Conservation (phyloP, 176 grass and related monocot species). For the Typha latifolia region DNA sequence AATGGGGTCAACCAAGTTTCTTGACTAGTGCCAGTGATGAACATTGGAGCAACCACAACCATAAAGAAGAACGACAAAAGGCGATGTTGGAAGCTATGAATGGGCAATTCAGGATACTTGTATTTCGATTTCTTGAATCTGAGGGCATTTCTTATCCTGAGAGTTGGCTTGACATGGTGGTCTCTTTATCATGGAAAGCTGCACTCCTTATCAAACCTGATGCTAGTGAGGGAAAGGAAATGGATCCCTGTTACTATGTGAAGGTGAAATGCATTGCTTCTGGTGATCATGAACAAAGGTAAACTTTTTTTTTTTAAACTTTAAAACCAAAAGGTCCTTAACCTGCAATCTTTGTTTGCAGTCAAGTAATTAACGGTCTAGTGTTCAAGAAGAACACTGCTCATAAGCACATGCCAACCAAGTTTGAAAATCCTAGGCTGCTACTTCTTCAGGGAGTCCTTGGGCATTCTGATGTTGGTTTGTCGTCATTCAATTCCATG, state of each 20-base stretch:
- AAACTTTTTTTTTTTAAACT: neutral
- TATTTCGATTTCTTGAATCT: conserved; percentile 63
- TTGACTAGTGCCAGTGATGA: conserved; percentile 27
- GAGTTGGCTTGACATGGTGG: conserved; percentile 75
- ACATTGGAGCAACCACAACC: conserved; percentile 23
- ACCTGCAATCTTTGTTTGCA: conserved; percentile 32
- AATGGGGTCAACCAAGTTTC: conserved; percentile 66
- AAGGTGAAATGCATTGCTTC: conserved; percentile 95
- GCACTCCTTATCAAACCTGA: conserved; percentile 83
- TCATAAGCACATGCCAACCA: conserved; percentile 90
- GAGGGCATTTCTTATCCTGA: conserved; percentile 48
- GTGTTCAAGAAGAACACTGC: conserved; percentile 94
- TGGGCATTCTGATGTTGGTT: conserved; percentile 65
- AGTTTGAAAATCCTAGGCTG: conserved; percentile 72
- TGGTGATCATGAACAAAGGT: conserved; percentile 72
- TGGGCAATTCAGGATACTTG: conserved; percentile 92
- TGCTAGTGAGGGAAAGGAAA: conserved; percentile 74
- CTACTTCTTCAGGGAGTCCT: conserved; percentile 74
- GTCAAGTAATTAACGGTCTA: conserved; percentile 87
- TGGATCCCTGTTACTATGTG: conserved; percentile 92
- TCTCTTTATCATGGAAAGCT: conserved; percentile 83
- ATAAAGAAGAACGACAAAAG: conserved; percentile 49
- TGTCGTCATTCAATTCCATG: conserved; percentile 87
- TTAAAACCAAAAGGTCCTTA: neutral
- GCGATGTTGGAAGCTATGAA: conserved; percentile 95